These are phyloP conservation scores for Vitis hybrid DNA, from an alignment of 177 flowering plant genomes.

Conservation along the genomic window DNA sequence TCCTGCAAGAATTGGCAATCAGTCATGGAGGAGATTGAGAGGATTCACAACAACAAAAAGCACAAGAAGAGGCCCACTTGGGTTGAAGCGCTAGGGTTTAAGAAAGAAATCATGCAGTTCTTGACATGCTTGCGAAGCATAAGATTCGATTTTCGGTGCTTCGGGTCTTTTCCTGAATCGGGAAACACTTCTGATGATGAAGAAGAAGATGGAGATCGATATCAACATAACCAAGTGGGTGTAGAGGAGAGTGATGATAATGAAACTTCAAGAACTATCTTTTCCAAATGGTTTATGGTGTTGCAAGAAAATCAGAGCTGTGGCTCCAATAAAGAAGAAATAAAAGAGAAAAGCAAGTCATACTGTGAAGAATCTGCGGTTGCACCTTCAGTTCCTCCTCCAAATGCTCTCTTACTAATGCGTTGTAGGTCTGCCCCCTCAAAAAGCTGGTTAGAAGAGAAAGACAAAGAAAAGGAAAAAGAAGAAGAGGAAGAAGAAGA, in stretches of 20 bases:
- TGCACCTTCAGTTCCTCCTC: slow-evolving; percentile 57
- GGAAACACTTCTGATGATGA: slow-evolving; percentile 54
- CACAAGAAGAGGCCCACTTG: slow-evolving; percentile 43
- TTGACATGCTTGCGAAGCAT: slow-evolving; percentile 62
- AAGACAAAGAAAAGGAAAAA: slow-evolving; percentile 25
- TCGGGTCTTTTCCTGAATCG: slow-evolving; percentile 58
- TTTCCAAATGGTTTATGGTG: slow-evolving; percentile 92
- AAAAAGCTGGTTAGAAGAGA: slow-evolving; percentile 66
- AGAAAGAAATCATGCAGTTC: slow-evolving; percentile 79
- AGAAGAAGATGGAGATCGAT: slow-evolving; percentile 40
- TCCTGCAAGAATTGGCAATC: slow-evolving; percentile 90
- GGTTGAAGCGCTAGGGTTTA: slow-evolving; percentile 64
- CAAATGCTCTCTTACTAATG: slow-evolving; percentile 87
- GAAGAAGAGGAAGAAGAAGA: slow-evolving; percentile 23
- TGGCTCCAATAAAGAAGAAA: slow-evolving; percentile 13
- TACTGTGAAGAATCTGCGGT: slow-evolving; percentile 12
- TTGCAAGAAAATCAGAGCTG: slow-evolving; percentile 57
- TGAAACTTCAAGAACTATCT: slow-evolving; percentile 43
- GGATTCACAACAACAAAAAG: slow-evolving; percentile 50
- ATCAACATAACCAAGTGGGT: slow-evolving; percentile 9
- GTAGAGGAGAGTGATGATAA: slow-evolving; percentile 16
- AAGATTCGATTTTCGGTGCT: slow-evolving; percentile 74
- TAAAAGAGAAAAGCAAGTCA: slow-evolving; percentile 11
- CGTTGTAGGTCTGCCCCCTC: slow-evolving; percentile 91
- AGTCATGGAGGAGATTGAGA: slow-evolving; percentile 94